Evolutionary conservation across 129 eudicot genomes (phyloP), one percentile per base, ranked within the genome.

Genomic region (Sambucus nigra): DNA sequence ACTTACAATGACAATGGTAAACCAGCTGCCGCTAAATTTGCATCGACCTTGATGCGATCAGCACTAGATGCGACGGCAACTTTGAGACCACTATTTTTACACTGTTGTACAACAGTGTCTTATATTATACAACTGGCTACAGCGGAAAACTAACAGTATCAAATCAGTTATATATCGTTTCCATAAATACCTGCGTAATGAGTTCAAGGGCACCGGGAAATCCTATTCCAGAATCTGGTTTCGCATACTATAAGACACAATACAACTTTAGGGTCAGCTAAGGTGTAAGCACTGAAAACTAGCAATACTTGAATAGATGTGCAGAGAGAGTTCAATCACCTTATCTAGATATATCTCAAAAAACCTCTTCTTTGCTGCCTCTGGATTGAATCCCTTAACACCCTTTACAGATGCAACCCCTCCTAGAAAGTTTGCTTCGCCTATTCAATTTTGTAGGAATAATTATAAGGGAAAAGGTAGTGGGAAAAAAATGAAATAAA

Each of bases 21-120:
- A 67, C 96, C 96, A 64, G 99, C 85, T 55, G 99, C 99, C 11
- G 85, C 83, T 63, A 92, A 66, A 66, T 92, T 92, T 44, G 99
- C 99, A 71, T 92, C 94, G 45, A 92, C 96, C 63, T 92, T 92
- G 64, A 92, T 75, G 28, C 96, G 91, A 61, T 86, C 96, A 64
- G 99, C 99, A 50, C 99, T 92, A 52, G 99, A 92, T 28, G 99
- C 99, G 63, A 92, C 99, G 33, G 94, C 96, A 57, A 92, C 96
- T 77, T 83, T 92, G 69, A 92, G 87, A 50, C 99, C 99, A 53
- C 62, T 75, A 62, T 24, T 68, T 77, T 86, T 92, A 84, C 99
- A 92, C 96, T 92, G 82, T 71, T 29, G 12, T 54, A 40, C 24
- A 35, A 22, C 19, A 46, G 22, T 18, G 56, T 55, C 59, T 23